Conservation (phyloP, 371 early-diverging fungal species). For the Mucor saturninus region DNA sequence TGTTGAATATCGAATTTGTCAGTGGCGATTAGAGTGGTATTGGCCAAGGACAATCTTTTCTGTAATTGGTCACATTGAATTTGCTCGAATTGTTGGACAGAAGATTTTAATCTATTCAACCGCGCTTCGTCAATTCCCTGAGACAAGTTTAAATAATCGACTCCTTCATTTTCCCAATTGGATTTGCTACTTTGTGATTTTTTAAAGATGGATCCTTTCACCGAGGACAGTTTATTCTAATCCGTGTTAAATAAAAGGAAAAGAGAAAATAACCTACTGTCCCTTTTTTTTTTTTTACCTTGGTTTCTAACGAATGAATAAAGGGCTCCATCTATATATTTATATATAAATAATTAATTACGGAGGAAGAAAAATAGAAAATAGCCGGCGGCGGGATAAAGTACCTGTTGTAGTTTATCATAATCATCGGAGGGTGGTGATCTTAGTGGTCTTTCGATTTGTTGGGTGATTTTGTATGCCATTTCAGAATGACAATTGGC, state of each 20-base stretch:
- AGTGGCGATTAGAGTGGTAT: conserved; percentile 2
- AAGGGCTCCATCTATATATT: conserved; percentile 11
- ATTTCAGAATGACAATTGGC: conserved; percentile 23
- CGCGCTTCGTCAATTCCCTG: conserved; percentile 57
- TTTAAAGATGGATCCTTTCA: conserved; percentile 13
- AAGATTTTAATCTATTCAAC: conserved; percentile 40
- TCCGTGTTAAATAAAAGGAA: background rate
- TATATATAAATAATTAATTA: background rate
- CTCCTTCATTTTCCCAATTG: conserved; percentile 17
- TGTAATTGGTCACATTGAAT: conserved; percentile 51
- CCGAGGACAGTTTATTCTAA: conserved; percentile 5
- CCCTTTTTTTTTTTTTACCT: background rate
- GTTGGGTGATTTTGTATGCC: conserved; percentile 18
- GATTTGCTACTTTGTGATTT: conserved; percentile 24
- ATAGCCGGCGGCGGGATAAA: background rate
- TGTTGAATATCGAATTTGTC: conserved; percentile 16
- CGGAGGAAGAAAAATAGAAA: too few relatives aligned
- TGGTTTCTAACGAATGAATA: conserved; percentile 15
- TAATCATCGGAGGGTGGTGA: conserved; percentile 10
- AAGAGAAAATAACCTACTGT: background rate
- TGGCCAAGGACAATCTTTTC: conserved; percentile 26
- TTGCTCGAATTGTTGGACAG: conserved; percentile 49
- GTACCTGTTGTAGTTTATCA: conserved; percentile 17
- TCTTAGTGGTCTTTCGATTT: conserved; percentile 27
- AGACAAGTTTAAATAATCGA: conserved; percentile 29